Conservation (phyloP, 208 protist genomes). For the Wallacemonas sp. region DNA sequence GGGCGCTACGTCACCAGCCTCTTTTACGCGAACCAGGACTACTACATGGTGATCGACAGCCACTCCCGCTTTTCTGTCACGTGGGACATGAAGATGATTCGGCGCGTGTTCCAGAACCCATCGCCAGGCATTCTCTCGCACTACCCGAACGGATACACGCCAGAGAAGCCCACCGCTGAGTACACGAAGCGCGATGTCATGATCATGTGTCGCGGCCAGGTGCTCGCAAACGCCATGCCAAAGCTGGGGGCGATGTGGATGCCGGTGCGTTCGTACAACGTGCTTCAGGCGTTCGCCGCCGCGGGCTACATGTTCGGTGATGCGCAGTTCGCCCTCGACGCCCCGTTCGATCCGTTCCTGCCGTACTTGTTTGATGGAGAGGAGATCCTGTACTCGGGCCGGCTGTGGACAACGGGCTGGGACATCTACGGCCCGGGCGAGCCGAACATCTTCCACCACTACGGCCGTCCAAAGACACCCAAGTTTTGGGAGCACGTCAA, state of each 20-base stretch:
- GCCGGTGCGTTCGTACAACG: conserved; percentile 20
- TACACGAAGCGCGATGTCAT: conserved; percentile 43
- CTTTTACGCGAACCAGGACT: conserved; percentile 82
- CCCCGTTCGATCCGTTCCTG: conserved; percentile 93
- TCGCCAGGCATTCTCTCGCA: conserved; percentile 74
- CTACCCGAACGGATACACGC: conserved; percentile 80
- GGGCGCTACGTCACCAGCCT: conserved; percentile 77
- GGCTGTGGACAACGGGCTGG: conserved; percentile 88
- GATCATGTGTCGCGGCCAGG: conserved; percentile 71
- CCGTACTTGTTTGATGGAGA: conserved; percentile 94
- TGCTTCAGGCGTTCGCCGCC: conserved; percentile 67
- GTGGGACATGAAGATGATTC: conserved; percentile 83
- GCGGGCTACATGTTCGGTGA: conserved; percentile 82
- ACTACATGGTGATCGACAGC: conserved; percentile 87
- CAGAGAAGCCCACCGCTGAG: conserved; percentile 43
- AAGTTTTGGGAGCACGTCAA: conserved; percentile 44
- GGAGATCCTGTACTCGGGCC: conserved; percentile 84
- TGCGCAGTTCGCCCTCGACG: conserved; percentile 68
- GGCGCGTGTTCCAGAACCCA: conserved; percentile 53
- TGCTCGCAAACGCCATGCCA: conserved; percentile 62
- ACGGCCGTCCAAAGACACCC: conserved; percentile 49
- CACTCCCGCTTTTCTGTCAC: conserved; percentile 74
- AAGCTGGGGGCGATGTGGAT: conserved; percentile 64
- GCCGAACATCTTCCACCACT: conserved; percentile 84
- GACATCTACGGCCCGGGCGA: conserved; percentile 80